Base-by-base conservation (phyloP, 805 yeast species). In the Kuraishia cidri region DNA sequence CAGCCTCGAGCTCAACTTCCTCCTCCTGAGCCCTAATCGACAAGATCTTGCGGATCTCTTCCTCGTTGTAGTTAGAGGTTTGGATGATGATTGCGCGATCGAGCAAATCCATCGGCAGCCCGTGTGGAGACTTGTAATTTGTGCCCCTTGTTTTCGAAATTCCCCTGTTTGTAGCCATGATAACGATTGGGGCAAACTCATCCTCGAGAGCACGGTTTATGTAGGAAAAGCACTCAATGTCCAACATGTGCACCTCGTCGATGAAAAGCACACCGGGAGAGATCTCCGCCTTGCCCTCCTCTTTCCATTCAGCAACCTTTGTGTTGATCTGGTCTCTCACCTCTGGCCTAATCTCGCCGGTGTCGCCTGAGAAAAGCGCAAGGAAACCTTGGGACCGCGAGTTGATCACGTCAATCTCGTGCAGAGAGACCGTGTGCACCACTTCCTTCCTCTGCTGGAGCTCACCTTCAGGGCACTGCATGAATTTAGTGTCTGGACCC, bases 391-490 rank as follows among this genome's bases (percentile, higher is more conserved):
- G 98, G 13, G 95, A 88, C 56, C 96, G 79, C 11, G 97, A 87
- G 62, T 92, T 92, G 54, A 94, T 94, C 34, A 90, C 95, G 60
- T 92, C 99, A 46, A 92, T 84, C 59, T 92, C 99, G 61, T 92
- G 97, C 45, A 92, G 67, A 2, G 97, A 85, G n/a, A 92, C 97
- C 2, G 96, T 94, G 60, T 92, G 99, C 23, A 88, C 95, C 23
- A 87, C 94, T 52, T 87, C 94, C 53, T 85, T 86, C 50, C 97
- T 78, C 53, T 85, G 84, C 64, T 92, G 98, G 51, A 92, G 74
- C 65, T 92, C 99, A 36, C 99, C 99, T 56, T 92, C 97, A 25
- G 99, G 99, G 54, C 95, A 82, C 60, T 92, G 97, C 37, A 92
- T 95, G 56, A 92, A 92, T 59, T 87, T 88, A 31, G 96, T 88